Evolutionary conservation across 2,329 filamentous ascomycete genomes (phyloP), one percentile per base, ranked within the genome.

Genomic region (Fonsecaea pedrosoi): DNA sequence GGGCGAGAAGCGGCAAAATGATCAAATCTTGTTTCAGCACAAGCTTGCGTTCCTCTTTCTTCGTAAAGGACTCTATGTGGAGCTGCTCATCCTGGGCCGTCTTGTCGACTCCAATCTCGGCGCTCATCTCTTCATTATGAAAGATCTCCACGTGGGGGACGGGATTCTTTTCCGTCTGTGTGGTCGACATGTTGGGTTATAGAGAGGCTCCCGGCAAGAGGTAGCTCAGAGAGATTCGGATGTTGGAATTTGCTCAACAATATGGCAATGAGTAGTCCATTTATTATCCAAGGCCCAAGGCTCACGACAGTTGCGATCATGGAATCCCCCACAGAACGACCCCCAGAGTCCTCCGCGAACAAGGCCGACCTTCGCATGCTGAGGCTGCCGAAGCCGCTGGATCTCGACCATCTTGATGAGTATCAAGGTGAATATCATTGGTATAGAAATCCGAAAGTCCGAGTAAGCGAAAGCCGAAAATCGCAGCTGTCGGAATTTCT

Each of bases 1-100:
- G 7, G 1, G 61, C 25, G 13, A 67, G 60, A 5, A 67, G 21
- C 25, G 61, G 61, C n/a, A 67, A 37, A 15, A 67, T 64, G 12
- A 58, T 21, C 25, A 64, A 13, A 34, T 67, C 65, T 32, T 55
- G 55, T 34, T 61, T 64, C 8, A 40, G 37, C 18, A 67, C 53
- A 4, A 67, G 59, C 2, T 35, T 4, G n/a, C 42, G 25, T 35
- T 67, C 59, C 58, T 56, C 59, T 21, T 58, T 66, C 9, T 21
- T 13, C 9, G 37, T 40, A 40, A 40, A 40, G 37, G 37, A 40
- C 12, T 40, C 37, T 13, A 40, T 13, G 15, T 10, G 37, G 37
- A 40, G 25, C 25, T 25, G 37, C 37, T 40, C 37, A 40, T 40
- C 37, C 13, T 13, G 37, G 37, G 37, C 37, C 13, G 12, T 40